Evolutionary conservation across 2,329 filamentous ascomycete genomes (phyloP).

Genomic region (Aureobasidium sp.): DNA sequence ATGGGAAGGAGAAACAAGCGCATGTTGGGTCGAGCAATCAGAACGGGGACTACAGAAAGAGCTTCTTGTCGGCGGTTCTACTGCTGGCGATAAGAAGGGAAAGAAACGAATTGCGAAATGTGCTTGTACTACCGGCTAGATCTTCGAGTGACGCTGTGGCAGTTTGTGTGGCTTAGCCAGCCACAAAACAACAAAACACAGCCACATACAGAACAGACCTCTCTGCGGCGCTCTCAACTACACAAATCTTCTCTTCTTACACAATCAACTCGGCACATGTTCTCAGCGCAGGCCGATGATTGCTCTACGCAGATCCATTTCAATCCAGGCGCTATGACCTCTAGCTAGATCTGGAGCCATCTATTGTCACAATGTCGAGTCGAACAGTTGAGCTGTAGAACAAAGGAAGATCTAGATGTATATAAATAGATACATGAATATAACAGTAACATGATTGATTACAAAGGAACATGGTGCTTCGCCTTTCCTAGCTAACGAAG

Average conservation of each 20-base stretch:
- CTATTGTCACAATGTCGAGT: neutral
- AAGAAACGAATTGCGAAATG: neutral
- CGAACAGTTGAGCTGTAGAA: neutral
- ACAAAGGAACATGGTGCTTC: conserved; percentile 3
- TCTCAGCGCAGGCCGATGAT: neutral
- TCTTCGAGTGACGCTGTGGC: neutral
- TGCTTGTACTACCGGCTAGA: neutral
- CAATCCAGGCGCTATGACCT: neutral
- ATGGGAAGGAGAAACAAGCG: conserved; percentile 89
- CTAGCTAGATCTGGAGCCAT: neutral
- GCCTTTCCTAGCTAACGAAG: conserved; percentile 14
- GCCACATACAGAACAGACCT: neutral
- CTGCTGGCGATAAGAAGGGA: neutral
- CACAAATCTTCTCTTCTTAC: neutral
- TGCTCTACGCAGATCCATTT: neutral
- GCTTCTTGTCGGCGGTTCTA: neutral
- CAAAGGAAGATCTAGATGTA: neutral
- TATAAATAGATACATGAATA: conserved; percentile 4
- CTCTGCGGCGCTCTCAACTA: neutral
- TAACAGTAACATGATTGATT: neutral
- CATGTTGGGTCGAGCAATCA: conserved; percentile 44
- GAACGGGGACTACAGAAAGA: neutral
- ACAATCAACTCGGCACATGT: no score
- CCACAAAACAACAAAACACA: neutral
- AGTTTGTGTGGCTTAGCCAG: neutral